Base-by-base conservation (phyloP, 1,284 basidiomycete species). In the Malassezia vespertilionis region DNA sequence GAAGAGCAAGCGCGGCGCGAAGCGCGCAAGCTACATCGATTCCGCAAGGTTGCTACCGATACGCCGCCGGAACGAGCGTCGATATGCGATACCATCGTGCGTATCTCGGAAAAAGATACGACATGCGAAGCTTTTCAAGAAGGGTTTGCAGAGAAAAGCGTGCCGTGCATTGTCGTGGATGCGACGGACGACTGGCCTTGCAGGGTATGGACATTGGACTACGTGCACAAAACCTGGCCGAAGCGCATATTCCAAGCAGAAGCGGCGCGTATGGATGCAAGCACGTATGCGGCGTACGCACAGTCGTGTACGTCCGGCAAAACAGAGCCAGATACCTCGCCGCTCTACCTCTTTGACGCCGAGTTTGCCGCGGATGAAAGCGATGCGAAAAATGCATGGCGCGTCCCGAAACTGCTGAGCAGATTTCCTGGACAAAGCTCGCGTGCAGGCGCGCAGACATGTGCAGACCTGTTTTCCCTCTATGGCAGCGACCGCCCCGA, bases 311-410 rank as follows among this genome's bases (percentile, higher is more conserved):
- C 42, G 5, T 40, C 45, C 2, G 51, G 53, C 5, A n/a, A n/a
- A n/a, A 42, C 53, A 9, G 54, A 65, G 2, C 63, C 63, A 0
- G 65, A 68, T 40, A 64, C 64, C 34, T 65, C 65, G 31, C 61
- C 63, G 5, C 64, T 54, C 51, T 68, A 68, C 40, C 50, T 66
- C 24, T 68, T 68, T 26, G 65, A 68, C 37, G 53, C 61, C 0
- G 40, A 54, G 12, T 56, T 66, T 17, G 56, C 65, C 17, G 18
- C 33, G 4, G 57, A 54, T 14, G 60, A 60, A 15, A 44, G 41
- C 14, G 50, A 55, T 10, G 61, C 60, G 0, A 49, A 49, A 12
- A 31, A 46, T 21, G 57, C 56, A 20, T 63, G 63, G 63, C 40
- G 57, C n/a, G 56, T 61, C 2, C 60, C 60, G 9, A 18, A 31